Evolutionary conservation across 345 rosid species (phyloP), one percentile per base, ranked within the genome.

Genomic region (Linum trigynum): DNA sequence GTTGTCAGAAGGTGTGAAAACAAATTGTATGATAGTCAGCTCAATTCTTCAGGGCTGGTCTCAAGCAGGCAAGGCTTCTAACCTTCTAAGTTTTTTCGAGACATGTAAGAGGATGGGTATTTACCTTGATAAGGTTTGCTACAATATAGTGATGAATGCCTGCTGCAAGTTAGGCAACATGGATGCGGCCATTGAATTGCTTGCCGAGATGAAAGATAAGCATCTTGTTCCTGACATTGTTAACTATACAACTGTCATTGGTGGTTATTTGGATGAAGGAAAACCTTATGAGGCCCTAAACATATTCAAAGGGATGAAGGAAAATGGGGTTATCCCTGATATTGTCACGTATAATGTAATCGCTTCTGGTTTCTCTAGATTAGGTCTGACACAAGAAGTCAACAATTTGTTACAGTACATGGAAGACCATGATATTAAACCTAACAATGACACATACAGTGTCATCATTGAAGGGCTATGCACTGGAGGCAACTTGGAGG

Each of bases 381-480:
- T 75, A 51, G 94, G 96, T 67, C 76, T 64, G 68, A 75, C 57
- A 9, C 15, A n/a, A 42, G 71, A 71, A 70, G 85, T 65, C 17
- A 16, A 66, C 17, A 45, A 57, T 14, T 67, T 84, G 62, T 75
- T 86, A 66, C 57, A 43, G 55, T 12, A 41, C 69, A 81, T 82
- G 81, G 74, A 74, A 63, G 41, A 35, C 16, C 80, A 71, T 39
- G 86, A 91, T 59, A 55, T 79, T 59, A 71, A 85, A 74, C 82
- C 90, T 23, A 75, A 67, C 48, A 74, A 62, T 59, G 71, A 67
- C 42, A 83, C 84, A 36, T 77, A 86, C 73, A 84, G 71, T 57
- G 43, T 76, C 78, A 83, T 92, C 48, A 87, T 87, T 65, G 81
- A 82, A 78, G 88, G 90, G 59, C 69, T 92, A 61, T 89, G 95